Evolutionary conservation across 1,284 basidiomycete genomes (phyloP).

Genomic region (Ustilago nuda): DNA sequence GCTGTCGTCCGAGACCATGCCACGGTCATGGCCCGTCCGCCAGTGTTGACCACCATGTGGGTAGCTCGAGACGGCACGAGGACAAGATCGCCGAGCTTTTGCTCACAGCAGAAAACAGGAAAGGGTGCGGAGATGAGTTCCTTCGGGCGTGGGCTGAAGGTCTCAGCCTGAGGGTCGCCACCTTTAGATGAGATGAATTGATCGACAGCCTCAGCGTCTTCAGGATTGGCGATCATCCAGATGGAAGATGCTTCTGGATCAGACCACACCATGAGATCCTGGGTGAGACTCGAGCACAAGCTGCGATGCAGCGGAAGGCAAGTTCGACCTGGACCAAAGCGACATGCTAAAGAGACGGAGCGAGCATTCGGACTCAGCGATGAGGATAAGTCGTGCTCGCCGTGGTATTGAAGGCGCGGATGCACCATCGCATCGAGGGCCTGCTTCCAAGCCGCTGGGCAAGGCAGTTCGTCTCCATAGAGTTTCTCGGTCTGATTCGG

Average conservation of each 20-base stretch:
- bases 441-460: constrained; percentile 12
- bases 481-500: constrained; percentile 17
- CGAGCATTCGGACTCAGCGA: constrained; percentile 9
- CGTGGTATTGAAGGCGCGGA: constrained; percentile 29
- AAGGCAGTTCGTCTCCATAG: constrained; percentile 24
- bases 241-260: constrained; percentile 25
- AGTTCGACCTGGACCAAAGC: constrained; percentile 24
- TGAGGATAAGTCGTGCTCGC: constrained; percentile 21
- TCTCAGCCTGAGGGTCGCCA: constrained; percentile 16
- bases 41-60: constrained; percentile 30
- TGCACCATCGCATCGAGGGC: constrained; percentile 15
- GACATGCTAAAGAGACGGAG: constrained; percentile 13
- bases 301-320: constrained; percentile 30
- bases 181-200: constrained; percentile 23
- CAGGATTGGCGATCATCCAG: constrained; percentile 31
- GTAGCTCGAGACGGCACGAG: constrained; percentile 36
- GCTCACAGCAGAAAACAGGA: constrained; percentile 22
- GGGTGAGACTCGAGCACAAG: constrained; percentile 40
- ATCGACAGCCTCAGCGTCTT: constrained; percentile 24
- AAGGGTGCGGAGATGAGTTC: constrained; percentile 32
- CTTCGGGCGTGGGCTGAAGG: constrained; percentile 18
- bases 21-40: constrained; percentile 31
- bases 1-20: constrained; percentile 40
- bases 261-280: constrained; percentile 41
- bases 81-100: constrained; percentile 41